phyloP scores from a whole-genome alignment of 2,329 filamentous ascomycete species.

The Ampelomyces quisqualis region DNA sequence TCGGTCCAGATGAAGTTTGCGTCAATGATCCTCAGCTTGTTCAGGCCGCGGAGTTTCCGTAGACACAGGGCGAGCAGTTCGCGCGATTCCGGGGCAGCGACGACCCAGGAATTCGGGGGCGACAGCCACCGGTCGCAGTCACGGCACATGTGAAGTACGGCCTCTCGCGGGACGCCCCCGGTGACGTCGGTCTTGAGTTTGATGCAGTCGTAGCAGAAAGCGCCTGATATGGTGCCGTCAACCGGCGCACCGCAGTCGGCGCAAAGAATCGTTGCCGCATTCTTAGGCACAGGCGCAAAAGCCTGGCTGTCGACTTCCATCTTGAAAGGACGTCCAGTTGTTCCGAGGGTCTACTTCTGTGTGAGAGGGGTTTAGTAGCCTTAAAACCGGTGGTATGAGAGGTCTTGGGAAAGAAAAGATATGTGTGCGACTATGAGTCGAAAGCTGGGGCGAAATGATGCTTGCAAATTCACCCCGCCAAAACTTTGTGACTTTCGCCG shows the following conservation, averaged over 20 bases:
- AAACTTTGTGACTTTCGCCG: constrained; percentile 21
- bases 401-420: constrained; percentile 4
- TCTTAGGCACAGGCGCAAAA: constrained; percentile 44
- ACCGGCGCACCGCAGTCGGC: constrained; percentile 97
- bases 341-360: not conserved
- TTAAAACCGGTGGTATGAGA: not conserved
- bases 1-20: constrained; percentile 98
- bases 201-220: constrained; percentile 93
- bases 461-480: constrained; percentile 38
- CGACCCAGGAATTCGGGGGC: constrained; percentile 82
- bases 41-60: constrained; percentile 79
- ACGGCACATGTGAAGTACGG: constrained; percentile 83
- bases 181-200: constrained; percentile 94
- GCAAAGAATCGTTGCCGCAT: constrained; percentile 77
- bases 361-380: not conserved
- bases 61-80: constrained; percentile 91
- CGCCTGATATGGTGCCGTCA: constrained; percentile 81
- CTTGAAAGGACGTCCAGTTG: not conserved
- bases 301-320: constrained; percentile 48
- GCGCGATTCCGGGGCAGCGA: constrained; percentile 80
- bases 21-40: constrained; percentile 91
- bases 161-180: constrained; percentile 85
- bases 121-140: constrained; percentile 92
- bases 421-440: constrained; percentile 15
- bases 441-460: constrained; percentile 21